phyloP scores from a whole-genome alignment of 2,329 filamentous ascomycete genomes.

The Diaporthe australafricana region DNA sequence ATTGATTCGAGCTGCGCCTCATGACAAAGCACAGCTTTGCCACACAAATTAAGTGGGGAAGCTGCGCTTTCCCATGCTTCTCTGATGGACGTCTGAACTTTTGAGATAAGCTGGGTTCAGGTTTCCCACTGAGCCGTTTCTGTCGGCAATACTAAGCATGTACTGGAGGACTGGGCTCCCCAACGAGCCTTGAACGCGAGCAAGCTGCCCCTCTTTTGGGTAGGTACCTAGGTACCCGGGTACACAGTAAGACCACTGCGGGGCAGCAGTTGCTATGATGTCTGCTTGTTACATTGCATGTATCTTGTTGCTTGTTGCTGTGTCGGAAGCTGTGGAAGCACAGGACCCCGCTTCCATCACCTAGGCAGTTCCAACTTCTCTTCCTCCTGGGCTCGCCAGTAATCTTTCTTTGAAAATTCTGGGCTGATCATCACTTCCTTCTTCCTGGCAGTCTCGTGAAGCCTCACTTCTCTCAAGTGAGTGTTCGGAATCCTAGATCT shows the following conservation, averaged over 20 bases:
- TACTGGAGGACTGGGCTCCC: no score
- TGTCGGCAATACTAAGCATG: no score
- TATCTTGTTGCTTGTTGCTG: slow-evolving; percentile 7
- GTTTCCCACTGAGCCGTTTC: no score
- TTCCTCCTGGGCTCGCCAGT: not conserved
- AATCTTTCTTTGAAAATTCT: not conserved
- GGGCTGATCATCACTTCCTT: slow-evolving; percentile 1
- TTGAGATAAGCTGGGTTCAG: no score
- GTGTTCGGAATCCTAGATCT: not conserved
- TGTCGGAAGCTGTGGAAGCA: slow-evolving; percentile 34
- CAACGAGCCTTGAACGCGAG: no score
- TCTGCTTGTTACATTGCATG: slow-evolving; percentile 6
- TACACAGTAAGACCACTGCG: slow-evolving; percentile 31
- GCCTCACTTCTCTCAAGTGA: not conserved
- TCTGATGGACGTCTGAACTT: no score
- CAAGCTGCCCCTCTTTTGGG: slow-evolving; percentile 7
- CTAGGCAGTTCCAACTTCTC: slow-evolving; percentile 14
- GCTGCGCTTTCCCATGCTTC: no score
- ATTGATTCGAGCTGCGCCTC: no score
- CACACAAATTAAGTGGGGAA: no score
- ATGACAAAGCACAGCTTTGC: no score
- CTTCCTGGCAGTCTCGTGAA: not conserved
- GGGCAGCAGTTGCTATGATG: slow-evolving; percentile 27
- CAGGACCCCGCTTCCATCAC: slow-evolving; percentile 37
- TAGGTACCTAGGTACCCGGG: not conserved